Percentiles rank a stretch among this genome's conserved stretches.
Evolutionary conservation across 2,329 filamentous ascomycete species (phyloP).

Genomic region (Fulvia fulva): DNA sequence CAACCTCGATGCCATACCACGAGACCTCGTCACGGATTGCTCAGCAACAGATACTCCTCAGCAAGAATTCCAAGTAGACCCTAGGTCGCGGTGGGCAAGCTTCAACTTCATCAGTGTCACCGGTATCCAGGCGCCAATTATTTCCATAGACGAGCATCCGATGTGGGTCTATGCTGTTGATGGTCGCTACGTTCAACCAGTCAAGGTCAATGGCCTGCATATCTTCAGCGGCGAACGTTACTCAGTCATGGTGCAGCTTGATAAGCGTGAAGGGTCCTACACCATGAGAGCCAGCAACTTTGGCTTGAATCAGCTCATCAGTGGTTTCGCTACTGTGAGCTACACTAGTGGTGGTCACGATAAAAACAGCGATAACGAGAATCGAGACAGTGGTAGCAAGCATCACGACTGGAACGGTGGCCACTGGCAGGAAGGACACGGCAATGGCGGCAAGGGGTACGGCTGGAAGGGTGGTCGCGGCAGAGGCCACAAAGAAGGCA

Average conservation of each 20-base stretch:
- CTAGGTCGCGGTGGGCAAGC: constrained; percentile 13
- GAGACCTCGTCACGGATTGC: background rate
- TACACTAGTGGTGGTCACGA: background rate
- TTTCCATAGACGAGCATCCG: constrained; percentile 16
- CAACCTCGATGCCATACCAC: background rate
- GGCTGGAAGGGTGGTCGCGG: background rate
- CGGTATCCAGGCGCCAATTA: constrained; percentile 9
- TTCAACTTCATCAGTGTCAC: constrained; percentile 13
- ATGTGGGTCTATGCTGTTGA: constrained; percentile 20
- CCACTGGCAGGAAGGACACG: background rate
- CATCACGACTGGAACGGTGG: background rate
- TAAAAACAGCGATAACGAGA: background rate
- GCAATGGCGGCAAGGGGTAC: background rate
- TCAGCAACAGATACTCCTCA: background rate
- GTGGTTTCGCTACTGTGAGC: constrained; percentile 2
- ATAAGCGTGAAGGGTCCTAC: constrained; percentile 38
- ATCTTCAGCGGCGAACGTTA: constrained; percentile 53
- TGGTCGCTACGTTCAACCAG: constrained; percentile 47
- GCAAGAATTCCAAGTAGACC: constrained; percentile 8
- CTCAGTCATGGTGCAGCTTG: constrained; percentile 48
- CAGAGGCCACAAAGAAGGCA: background rate
- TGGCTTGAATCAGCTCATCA: constrained; percentile 3
- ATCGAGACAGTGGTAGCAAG: background rate
- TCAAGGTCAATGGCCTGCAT: constrained; percentile 42
- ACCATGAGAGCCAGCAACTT: background rate